Base-by-base conservation (phyloP, 352 stramenopile genomes). In the Globisporangium yorkense region DNA sequence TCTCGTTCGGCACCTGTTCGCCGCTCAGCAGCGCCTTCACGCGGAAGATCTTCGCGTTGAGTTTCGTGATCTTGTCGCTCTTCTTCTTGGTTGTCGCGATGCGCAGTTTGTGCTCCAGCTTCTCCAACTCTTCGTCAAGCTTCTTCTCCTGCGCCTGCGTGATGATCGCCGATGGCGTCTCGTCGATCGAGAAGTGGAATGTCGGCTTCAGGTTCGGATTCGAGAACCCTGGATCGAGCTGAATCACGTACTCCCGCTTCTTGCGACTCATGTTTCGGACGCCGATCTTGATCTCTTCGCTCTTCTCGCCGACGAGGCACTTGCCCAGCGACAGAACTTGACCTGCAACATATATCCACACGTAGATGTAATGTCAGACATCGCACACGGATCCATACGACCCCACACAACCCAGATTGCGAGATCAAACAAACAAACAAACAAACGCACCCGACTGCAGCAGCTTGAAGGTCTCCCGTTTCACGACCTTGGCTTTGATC, bases 41-140 rank as follows among this genome's bases (percentile, higher is more conserved):
- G 24, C 87, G 72, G 20, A 61, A 78, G 43, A 96, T 96, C 45
- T 96, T 96, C 3, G 66, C 60, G 49, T 94, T 91, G 16, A 96
- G 52, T 51, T 91, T 92, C 41, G 70, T 67, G 45, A 96, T 96
- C 59, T 96, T 96, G 47, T 96, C 87, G 2, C 72, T 61, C 54
- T 96, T 96, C 61, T 96, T 96, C 68, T 96, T 96, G 15, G 87
- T 96, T 57, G 86, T 71, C 16, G 85, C 84, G 53, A 96, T 96
- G 9, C 87, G 81, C 21, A 96, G 58, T 60, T 96, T 96, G 60
- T 96, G 87, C 59, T 96, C 87, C 49, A 96, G 62, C 56, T 96
- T 96, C 51, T 96, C 87, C 49, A 96, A 49, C 57, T 96, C 87
- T 71, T 96, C 87, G 49, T 96, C 87, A 15, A 96, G 57, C 52